Conservation (phyloP, 2,329 filamentous ascomycete species). For the Davidsoniella neocaledoniae region DNA sequence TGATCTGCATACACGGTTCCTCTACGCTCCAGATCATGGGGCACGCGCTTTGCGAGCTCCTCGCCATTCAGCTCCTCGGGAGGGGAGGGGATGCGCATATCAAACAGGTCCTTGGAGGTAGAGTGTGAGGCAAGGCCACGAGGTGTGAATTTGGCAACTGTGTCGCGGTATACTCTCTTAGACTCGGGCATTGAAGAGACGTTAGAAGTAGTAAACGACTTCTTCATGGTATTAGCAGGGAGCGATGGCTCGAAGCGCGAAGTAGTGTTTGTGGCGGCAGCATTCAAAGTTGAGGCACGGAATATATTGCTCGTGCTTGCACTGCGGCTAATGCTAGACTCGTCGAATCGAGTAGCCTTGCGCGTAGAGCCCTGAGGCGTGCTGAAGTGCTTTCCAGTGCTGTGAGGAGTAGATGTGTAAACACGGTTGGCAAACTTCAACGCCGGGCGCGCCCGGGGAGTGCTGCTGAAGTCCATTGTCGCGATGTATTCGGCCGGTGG, state of each 20-base stretch:
- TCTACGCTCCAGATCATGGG: constrained; percentile 32
- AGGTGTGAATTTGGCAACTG: constrained; percentile 29
- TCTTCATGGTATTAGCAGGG: constrained; percentile 28
- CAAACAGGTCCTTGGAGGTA: constrained; percentile 32
- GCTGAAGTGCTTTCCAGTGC: constrained; percentile 19
- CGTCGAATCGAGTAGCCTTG: constrained; percentile 15
- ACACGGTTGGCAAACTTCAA: constrained; percentile 28
- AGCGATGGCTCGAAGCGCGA: constrained; percentile 30
- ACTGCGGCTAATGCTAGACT: constrained; percentile 20
- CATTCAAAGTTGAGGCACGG: constrained; percentile 22
- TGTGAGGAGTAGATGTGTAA: constrained; percentile 18
- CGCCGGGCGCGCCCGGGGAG: constrained; percentile 20
- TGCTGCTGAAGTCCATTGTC: constrained; percentile 8
- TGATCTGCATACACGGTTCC: constrained; percentile 44
- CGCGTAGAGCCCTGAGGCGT: constrained; percentile 24
- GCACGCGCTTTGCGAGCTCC: constrained; percentile 34
- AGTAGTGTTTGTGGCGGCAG: constrained; percentile 18
- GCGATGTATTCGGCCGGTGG: neutral
- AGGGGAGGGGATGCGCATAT: constrained; percentile 41
- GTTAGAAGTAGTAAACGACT: constrained; percentile 29
- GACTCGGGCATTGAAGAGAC: constrained; percentile 27
- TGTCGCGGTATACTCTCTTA: constrained; percentile 26
- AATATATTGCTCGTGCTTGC: constrained; percentile 26
- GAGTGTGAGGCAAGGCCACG: constrained; percentile 33
- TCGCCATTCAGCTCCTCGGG: constrained; percentile 40